Evolutionary conservation across 352 stramenopile genomes (phyloP).

Genomic region (Globisporangium lucens): DNA sequence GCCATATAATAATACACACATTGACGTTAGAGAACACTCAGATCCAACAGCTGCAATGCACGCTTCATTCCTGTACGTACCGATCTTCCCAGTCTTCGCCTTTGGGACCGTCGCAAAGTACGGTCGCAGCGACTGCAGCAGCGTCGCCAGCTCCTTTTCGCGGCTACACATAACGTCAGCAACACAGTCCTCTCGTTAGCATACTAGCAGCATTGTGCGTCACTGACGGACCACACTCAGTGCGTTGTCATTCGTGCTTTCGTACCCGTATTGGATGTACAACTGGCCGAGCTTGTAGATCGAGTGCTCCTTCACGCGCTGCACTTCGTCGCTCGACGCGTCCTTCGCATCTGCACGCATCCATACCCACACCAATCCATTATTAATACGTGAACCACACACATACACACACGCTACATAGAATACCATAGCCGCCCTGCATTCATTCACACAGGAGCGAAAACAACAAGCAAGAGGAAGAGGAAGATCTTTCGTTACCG

Average conservation of each 20-base stretch:
- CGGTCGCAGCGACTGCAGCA: constrained; percentile 85
- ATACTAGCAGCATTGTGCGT: background rate
- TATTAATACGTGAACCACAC: background rate
- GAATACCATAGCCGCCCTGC: background rate
- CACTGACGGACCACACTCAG: background rate
- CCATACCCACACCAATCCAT: background rate
- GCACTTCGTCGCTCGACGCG: constrained; percentile 62
- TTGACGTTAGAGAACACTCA: background rate
- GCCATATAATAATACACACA: constrained; percentile 7
- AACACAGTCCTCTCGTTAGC: background rate
- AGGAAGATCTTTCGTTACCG: constrained; percentile 11
- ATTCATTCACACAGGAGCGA: constrained; percentile 7
- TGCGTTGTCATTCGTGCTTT: background rate
- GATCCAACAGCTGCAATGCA: background rate
- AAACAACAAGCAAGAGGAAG: background rate
- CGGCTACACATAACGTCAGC: constrained; percentile 30
- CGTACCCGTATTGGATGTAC: constrained; percentile 86
- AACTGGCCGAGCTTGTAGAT: constrained; percentile 95
- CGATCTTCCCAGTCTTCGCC: constrained; percentile 98
- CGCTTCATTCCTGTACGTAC: constrained; percentile 26
- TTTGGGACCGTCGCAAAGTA: constrained; percentile 96
- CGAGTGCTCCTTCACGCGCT: constrained; percentile 93
- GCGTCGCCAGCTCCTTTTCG: constrained; percentile 84
- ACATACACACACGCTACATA: background rate
- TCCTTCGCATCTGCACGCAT: constrained; percentile 47